Conservation (phyloP, 371 early-diverging fungal species). For the Mucor velutinosus region DNA sequence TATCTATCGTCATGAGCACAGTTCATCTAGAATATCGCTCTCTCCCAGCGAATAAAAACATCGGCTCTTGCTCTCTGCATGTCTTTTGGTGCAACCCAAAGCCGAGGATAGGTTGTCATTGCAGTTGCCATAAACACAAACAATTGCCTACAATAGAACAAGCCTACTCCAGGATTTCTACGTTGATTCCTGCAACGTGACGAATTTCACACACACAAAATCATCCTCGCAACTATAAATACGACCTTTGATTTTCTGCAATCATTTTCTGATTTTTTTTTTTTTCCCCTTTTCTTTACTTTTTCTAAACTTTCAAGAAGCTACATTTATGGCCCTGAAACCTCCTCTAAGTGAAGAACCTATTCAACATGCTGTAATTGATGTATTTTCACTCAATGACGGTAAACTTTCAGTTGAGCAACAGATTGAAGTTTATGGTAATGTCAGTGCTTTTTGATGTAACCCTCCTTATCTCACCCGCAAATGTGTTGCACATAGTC, state of each 20-base stretch:
- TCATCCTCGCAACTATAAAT: neutral
- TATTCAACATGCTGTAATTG: constrained; percentile 36
- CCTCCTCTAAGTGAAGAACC: constrained; percentile 16
- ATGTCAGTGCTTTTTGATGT: constrained; percentile 13
- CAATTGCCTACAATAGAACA: neutral
- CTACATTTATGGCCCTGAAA: constrained; percentile 24
- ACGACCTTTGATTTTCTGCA: neutral
- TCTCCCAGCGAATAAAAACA: neutral
- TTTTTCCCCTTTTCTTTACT: no score
- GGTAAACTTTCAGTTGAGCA: constrained; percentile 78
- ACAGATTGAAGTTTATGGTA: constrained; percentile 84
- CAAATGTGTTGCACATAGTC: constrained; percentile 33
- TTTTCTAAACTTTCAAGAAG: neutral
- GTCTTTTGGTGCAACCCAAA: neutral
- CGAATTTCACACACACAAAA: neutral
- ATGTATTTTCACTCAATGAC: constrained; percentile 49
- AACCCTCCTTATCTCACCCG: constrained; percentile 17
- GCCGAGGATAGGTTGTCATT: neutral
- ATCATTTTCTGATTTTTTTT: neutral
- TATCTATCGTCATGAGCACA: neutral
- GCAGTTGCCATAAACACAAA: neutral
- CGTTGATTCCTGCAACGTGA: neutral
- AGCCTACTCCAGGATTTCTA: neutral
- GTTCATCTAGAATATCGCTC: neutral
- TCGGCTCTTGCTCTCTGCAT: neutral